Evolutionary conservation across 192 early-diverging fungal genomes (phyloP).

Genomic region (Umbelopsis vinacea): DNA sequence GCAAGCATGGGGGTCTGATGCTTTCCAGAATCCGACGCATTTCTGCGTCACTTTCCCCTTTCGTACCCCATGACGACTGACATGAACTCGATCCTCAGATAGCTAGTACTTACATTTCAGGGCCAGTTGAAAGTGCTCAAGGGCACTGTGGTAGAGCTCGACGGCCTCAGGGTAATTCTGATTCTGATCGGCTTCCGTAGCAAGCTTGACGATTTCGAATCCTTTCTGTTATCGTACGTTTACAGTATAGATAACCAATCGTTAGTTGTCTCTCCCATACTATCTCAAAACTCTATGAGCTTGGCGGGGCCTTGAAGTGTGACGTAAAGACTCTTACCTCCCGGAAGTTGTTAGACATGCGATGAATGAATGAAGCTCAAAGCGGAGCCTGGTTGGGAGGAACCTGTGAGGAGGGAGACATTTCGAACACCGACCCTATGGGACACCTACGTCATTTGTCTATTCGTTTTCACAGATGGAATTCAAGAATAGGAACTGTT

Average conservation of each 20-base stretch:
- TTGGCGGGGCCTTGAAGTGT: background rate
- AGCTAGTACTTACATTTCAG: constrained; percentile 79
- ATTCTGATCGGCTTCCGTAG: constrained; percentile 90
- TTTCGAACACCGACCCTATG: background rate
- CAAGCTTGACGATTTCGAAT: constrained; percentile 90
- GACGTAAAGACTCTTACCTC: constrained; percentile 8
- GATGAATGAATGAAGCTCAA: constrained; percentile 22
- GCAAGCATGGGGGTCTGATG: too few species aligned
- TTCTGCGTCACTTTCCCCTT: too few species aligned
- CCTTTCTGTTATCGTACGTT: constrained; percentile 64
- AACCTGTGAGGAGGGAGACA: background rate
- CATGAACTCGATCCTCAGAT: too few species aligned
- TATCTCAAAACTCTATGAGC: too few species aligned
- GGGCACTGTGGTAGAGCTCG: constrained; percentile 81
- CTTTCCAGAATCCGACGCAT: too few species aligned
- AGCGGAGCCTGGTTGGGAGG: constrained; percentile 7
- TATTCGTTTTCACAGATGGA: background rate
- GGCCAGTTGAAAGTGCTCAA: constrained; percentile 95
- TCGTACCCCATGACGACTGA: too few species aligned
- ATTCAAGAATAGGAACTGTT: background rate
- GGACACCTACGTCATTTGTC: constrained; percentile 2
- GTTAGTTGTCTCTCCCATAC: background rate
- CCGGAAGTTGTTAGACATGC: constrained; percentile 24
- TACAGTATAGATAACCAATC: background rate
- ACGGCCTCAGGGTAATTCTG: constrained; percentile 92